These are phyloP conservation scores for Chaetoceros muelleri DNA, from an alignment of 108 stramenopile genomes.

Conservation along the genomic window DNA sequence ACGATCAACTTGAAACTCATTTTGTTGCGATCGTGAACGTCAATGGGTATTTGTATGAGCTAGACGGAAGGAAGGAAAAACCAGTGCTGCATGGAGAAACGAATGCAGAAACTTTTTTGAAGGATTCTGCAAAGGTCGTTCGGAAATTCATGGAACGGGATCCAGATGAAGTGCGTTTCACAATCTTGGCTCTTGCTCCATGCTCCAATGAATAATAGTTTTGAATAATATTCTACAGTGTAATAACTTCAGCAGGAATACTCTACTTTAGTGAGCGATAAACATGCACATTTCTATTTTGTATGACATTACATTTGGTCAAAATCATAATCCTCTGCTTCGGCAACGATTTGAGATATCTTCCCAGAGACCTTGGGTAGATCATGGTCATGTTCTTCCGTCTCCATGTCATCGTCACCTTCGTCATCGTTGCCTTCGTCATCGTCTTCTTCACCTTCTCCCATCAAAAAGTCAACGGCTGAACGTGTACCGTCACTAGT, in stretches of 20 bases:
- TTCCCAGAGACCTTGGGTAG: background rate
- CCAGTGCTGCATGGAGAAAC: conserved; percentile 64
- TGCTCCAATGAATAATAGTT: background rate
- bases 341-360: conserved; percentile 15
- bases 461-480: conserved; percentile 27
- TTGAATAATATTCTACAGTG: no score
- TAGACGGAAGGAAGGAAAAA: conserved; percentile 82
- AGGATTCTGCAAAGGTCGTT: conserved; percentile 40
- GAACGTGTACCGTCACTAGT: conserved; percentile 14
- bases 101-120: conserved; percentile 22
- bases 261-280: no score
- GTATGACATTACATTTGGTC: conserved; percentile 24
- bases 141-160: conserved; percentile 53
- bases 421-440: conserved; percentile 22
- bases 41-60: conserved; percentile 63
- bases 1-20: conserved; percentile 62
- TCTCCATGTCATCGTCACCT: conserved; percentile 28
- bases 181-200: conserved; percentile 59
- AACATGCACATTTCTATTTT: background rate
- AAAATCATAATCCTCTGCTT: conserved; percentile 67
- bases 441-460: conserved; percentile 22
- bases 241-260: no score
- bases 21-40: conserved; percentile 75
- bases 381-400: conserved; percentile 38
- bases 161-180: conserved; percentile 53